Percentiles rank a stretch among this genome's conserved stretches.
Conservation (phyloP, 805 yeast genomes). For the Cyberlindnera samutprakarnensis region DNA sequence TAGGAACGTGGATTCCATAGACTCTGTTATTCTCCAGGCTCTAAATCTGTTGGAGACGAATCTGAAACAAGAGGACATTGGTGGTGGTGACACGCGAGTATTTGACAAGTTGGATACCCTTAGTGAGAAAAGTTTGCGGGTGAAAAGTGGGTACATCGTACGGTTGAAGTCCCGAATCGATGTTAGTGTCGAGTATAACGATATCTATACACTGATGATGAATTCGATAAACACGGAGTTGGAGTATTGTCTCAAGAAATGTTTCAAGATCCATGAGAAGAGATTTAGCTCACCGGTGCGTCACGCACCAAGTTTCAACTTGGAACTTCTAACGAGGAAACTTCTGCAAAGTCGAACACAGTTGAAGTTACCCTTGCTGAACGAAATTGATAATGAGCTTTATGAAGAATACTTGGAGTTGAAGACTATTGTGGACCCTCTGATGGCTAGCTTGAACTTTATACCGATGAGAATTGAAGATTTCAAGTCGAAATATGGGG, state of each 20-base stretch:
- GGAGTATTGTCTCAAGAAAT: slow-evolving; percentile 26
- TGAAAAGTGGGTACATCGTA: slow-evolving; percentile 23
- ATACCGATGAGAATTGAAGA: slow-evolving; percentile 42
- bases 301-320: slow-evolving; percentile 29
- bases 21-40: slow-evolving; percentile 27
- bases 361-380: slow-evolving; percentile 32
- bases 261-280: slow-evolving; percentile 31
- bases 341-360: slow-evolving; percentile 24
- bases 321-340: slow-evolving; percentile 27
- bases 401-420: slow-evolving; percentile 36
- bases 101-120: slow-evolving; percentile 26
- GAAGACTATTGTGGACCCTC: slow-evolving; percentile 38
- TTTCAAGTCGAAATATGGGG: slow-evolving; percentile 27
- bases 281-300: slow-evolving; percentile 34
- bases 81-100: slow-evolving; percentile 22
- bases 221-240: slow-evolving; percentile 34
- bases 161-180: slow-evolving; percentile 29
- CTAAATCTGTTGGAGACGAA: slow-evolving; percentile 29
- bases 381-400: slow-evolving; percentile 30
- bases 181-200: slow-evolving; percentile 36
- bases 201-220: slow-evolving; percentile 33
- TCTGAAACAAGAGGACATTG: slow-evolving; percentile 16
- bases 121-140: slow-evolving; percentile 20
- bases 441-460: slow-evolving; percentile 42
- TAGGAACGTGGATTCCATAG: slow-evolving; percentile 27